Evolutionary conservation across 2,329 filamentous ascomycete species (phyloP).

Genomic region (Zymoseptoria passerinii): DNA sequence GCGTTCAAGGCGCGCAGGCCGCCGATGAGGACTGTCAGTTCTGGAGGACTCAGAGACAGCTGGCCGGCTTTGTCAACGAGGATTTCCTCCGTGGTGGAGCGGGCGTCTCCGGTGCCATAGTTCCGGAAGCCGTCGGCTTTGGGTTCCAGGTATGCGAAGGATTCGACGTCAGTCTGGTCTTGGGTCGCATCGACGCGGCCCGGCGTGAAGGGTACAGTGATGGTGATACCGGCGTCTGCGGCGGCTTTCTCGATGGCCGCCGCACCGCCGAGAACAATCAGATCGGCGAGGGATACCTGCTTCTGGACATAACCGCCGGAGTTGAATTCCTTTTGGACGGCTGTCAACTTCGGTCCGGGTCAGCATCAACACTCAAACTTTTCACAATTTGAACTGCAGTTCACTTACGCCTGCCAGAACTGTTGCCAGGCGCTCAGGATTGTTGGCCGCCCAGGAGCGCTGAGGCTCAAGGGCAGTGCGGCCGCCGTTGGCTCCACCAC

Average conservation of each 20-base stretch:
- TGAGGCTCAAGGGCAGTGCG: slow-evolving; percentile 67
- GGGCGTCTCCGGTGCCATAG: slow-evolving; percentile 56
- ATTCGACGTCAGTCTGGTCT: slow-evolving; percentile 60
- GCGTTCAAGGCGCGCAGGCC: slow-evolving; percentile 61
- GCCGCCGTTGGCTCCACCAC: slow-evolving; percentile 71
- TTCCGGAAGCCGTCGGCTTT: slow-evolving; percentile 70
- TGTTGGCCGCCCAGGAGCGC: slow-evolving; percentile 66
- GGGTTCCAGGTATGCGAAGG: slow-evolving; percentile 60
- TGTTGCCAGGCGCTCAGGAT: slow-evolving; percentile 56
- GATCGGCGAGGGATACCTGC: slow-evolving; percentile 66
- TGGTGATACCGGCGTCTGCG: slow-evolving; percentile 34
- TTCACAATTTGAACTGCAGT: background rate
- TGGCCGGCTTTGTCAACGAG: slow-evolving; percentile 65
- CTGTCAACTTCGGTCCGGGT: slow-evolving; percentile 44
- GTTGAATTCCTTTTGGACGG: slow-evolving; percentile 60
- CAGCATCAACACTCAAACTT: background rate
- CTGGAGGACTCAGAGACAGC: slow-evolving; percentile 60
- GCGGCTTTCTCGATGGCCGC: slow-evolving; percentile 68
- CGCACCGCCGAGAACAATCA: slow-evolving; percentile 65
- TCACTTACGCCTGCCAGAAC: slow-evolving; percentile 43
- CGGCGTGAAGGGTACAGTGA: slow-evolving; percentile 61
- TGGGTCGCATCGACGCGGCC: slow-evolving; percentile 64
- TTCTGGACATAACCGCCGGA: slow-evolving; percentile 48
- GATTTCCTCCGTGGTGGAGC: slow-evolving; percentile 58
- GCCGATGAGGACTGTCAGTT: slow-evolving; percentile 62